Evolutionary conservation across 768 basidiomycete species (phyloP).

Genomic region (Tricholoma sp.): DNA sequence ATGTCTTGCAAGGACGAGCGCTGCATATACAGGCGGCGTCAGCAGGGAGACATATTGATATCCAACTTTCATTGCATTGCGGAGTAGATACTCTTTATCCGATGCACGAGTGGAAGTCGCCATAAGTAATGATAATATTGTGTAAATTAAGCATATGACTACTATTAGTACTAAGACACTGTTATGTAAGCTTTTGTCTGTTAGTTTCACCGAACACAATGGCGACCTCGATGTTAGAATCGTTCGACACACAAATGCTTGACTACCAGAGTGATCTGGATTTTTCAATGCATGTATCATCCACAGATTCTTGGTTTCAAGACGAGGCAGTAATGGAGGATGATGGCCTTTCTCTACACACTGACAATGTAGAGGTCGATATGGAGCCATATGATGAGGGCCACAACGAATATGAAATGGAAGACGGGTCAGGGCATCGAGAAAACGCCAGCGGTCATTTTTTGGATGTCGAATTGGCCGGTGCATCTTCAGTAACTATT

Average conservation of each 20-base stretch:
- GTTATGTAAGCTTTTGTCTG: slow-evolving; percentile 15
- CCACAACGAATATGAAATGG: slow-evolving; percentile 54
- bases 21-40: slow-evolving; percentile 55
- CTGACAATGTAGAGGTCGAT: slow-evolving; percentile 47
- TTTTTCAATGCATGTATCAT: slow-evolving; percentile 51
- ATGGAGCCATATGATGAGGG: slow-evolving; percentile 54
- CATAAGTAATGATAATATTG: neutral
- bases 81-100: slow-evolving; percentile 64
- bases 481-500: slow-evolving; percentile 24
- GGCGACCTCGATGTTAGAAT: slow-evolving; percentile 42
- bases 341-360: slow-evolving; percentile 28
- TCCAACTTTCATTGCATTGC: slow-evolving; percentile 58
- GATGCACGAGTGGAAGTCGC: slow-evolving; percentile 31
- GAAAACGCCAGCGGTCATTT: slow-evolving; percentile 25
- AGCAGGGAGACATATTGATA: slow-evolving; percentile 65
- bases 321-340: slow-evolving; percentile 59
- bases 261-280: slow-evolving; percentile 56
- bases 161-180: too few relatives aligned
- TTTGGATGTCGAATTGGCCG: slow-evolving; percentile 46
- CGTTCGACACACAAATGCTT: slow-evolving; percentile 61
- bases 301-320: slow-evolving; percentile 47
- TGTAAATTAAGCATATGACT: too few relatives aligned
- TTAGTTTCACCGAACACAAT: slow-evolving; percentile 19
- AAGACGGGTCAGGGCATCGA: slow-evolving; percentile 32
- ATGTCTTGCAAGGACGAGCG: slow-evolving; percentile 47